Evolutionary conservation across 768 basidiomycete species (phyloP), one percentile per base, ranked within the genome.

Genomic region (Cytidiella melzeri): DNA sequence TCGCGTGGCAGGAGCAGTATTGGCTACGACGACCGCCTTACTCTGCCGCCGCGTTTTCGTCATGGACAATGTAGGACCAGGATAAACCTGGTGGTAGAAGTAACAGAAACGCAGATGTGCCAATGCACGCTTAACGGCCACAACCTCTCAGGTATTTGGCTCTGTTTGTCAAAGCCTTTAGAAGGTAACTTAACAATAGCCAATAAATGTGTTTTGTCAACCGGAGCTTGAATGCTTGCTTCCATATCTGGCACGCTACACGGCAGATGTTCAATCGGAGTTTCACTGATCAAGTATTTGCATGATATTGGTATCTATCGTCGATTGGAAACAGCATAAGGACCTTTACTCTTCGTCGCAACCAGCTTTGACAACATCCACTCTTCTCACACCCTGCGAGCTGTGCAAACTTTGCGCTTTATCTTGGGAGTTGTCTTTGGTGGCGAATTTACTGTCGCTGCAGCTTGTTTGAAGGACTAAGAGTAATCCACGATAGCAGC

Each of bases 11-110:
- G 61, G 55, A 0, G 64, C 64, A 1, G 58, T 53, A 1, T 68
- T 66, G 0, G 71, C 72, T 1, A 73, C 73, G 0, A 73, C 72
- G 0, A 71, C 74, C 0, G 69, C 72, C 58, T 80, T 85, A 51
- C 75, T 77, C 70, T 81, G 80, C 62, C 81, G 70, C 52, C 85
- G 77, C 5, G 85, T 87, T 54, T 64, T 71, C 51, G 72, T 71
- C 66, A 69, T 70, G 27, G 34, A 25, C 41, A 37, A 21, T 28
- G 23, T 27, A 20, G 28, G 28, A 46, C 53, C 42, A 37, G 48
- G 13, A 11, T 43, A 30, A 19, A 36, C 45, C 47, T 42, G 47
- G 54, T 48, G 43, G 43, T 54, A 37, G 41, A 47, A 46, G 53
- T 38, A 48, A 20, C 50, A 25, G 21, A 25, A 43, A 47, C 47